These are phyloP conservation scores for Fusarium illudens DNA, from an alignment of 2,329 filamentous ascomycete genomes.

Conservation along the genomic window DNA sequence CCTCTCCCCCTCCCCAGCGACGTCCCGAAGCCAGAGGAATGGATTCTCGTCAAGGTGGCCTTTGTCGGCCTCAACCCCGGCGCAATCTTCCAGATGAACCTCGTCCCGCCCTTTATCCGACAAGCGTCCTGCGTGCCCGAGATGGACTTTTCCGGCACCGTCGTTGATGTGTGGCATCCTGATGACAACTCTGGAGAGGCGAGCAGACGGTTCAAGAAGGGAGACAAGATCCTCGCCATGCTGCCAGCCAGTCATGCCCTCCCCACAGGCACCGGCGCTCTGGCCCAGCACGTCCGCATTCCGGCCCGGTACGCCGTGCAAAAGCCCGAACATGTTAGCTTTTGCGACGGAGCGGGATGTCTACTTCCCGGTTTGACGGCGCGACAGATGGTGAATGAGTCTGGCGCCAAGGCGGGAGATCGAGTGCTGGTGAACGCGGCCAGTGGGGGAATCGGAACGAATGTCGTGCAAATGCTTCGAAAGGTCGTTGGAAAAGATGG, in stretches of 20 bases:
- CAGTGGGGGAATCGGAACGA: slow-evolving; percentile 59
- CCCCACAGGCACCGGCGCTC: slow-evolving; percentile 49
- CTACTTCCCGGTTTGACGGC: slow-evolving; percentile 52
- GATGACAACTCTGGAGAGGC: slow-evolving; percentile 19
- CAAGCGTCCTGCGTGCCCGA: slow-evolving; percentile 50
- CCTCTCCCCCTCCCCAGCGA: slow-evolving; percentile 41
- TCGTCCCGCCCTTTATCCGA: slow-evolving; percentile 52
- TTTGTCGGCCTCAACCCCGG: slow-evolving; percentile 57
- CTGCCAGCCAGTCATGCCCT: slow-evolving; percentile 47
- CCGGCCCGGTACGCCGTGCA: slow-evolving; percentile 46
- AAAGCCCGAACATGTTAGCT: slow-evolving; percentile 43
- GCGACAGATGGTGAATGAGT: slow-evolving; percentile 49
- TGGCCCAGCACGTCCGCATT: slow-evolving; percentile 52
- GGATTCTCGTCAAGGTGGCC: slow-evolving; percentile 52
- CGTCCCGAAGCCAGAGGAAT: slow-evolving; percentile 43
- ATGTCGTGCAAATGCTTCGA: slow-evolving; percentile 56
- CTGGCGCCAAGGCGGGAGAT: slow-evolving; percentile 49
- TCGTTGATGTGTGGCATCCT: slow-evolving; percentile 48
- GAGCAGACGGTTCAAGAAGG: slow-evolving; percentile 37
- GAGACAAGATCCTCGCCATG: slow-evolving; percentile 51
- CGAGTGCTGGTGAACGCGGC: slow-evolving; percentile 60
- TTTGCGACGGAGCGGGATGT: slow-evolving; percentile 50
- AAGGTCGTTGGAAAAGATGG: slow-evolving; percentile 51
- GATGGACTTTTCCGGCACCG: slow-evolving; percentile 54
- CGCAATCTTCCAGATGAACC: slow-evolving; percentile 52